Evolutionary conservation across 2,329 filamentous ascomycete genomes (phyloP).

Genomic region (Talaromyces marneffei): DNA sequence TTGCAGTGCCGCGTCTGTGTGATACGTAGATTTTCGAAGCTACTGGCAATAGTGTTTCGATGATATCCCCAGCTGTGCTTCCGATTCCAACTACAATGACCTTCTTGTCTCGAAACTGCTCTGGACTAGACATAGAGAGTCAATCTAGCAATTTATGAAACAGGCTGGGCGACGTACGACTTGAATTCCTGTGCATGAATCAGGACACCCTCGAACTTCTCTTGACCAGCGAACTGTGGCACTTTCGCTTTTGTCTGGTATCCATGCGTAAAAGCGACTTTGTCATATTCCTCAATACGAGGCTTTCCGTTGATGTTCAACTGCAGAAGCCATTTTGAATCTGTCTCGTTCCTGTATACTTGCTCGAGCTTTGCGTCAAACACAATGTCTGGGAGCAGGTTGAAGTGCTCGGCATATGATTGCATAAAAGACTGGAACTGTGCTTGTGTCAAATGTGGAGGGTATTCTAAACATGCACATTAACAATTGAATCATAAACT

Average conservation of each 20-base stretch:
- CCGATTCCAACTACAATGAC: not conserved
- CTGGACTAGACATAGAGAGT: not conserved
- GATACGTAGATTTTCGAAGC: not conserved
- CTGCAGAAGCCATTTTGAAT: constrained; percentile 31
- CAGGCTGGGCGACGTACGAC: not conserved
- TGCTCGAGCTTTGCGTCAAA: constrained; percentile 29
- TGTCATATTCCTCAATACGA: constrained; percentile 32
- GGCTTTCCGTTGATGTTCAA: constrained; percentile 21
- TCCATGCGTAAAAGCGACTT: constrained; percentile 33
- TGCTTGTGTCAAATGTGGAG: constrained; percentile 17
- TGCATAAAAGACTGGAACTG: constrained; percentile 38
- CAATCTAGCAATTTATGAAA: not conserved
- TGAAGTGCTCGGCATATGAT: constrained; percentile 37
- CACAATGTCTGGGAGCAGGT: constrained; percentile 30
- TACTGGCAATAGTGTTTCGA: not conserved
- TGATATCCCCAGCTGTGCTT: not conserved
- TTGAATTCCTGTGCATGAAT: constrained; percentile 30
- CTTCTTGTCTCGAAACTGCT: not conserved
- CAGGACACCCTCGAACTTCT: constrained; percentile 35
- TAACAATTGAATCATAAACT: not conserved
- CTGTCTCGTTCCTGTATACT: constrained; percentile 21
- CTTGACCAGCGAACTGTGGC: constrained; percentile 32
- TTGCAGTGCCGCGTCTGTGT: not conserved
- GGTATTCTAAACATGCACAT: constrained; percentile 19
- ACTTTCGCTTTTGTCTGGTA: constrained; percentile 32